A percentile compares a stretch with the other conserved stretches of the same genome.
Conservation (phyloP, 2,329 filamentous ascomycete genomes). For the Aureobasidium sp. region DNA sequence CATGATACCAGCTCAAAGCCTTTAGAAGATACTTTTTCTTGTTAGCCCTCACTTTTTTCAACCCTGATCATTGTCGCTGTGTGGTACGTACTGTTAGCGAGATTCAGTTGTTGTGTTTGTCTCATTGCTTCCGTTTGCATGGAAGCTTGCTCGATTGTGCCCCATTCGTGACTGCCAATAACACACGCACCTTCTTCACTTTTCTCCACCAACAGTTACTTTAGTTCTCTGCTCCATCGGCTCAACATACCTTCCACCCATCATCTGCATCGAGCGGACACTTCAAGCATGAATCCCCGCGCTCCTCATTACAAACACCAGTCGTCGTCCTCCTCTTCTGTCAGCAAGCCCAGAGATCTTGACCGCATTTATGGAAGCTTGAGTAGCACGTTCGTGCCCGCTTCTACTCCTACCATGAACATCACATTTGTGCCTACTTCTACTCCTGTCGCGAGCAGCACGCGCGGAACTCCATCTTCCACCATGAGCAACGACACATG, state of each 20-base stretch:
- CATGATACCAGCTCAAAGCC: not conserved
- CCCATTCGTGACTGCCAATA: not conserved
- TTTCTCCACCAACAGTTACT: not conserved
- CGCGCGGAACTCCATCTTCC: not conserved
- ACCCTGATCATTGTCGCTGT: not conserved
- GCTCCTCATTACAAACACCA: not conserved
- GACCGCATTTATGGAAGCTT: not conserved
- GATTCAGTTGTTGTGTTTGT: not conserved
- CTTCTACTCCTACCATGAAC: not conserved
- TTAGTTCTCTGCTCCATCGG: not conserved
- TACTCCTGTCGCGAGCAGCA: not conserved
- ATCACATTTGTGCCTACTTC: not conserved
- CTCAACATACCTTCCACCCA: not conserved
- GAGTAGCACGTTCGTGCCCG: too few species aligned
- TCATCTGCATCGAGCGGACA: not conserved
- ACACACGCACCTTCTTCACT: not conserved
- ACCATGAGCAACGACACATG: not conserved
- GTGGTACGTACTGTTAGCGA: too few species aligned
- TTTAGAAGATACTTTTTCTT: too few species aligned
- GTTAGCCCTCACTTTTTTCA: rapidly evolving
- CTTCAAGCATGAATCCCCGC: not conserved
- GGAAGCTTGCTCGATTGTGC: not conserved
- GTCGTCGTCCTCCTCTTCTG: not conserved
- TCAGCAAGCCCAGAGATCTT: not conserved
- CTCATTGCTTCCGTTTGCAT: not conserved